Base-by-base conservation (phyloP, 2,329 filamentous ascomycete species). In the Claviceps sp. region DNA sequence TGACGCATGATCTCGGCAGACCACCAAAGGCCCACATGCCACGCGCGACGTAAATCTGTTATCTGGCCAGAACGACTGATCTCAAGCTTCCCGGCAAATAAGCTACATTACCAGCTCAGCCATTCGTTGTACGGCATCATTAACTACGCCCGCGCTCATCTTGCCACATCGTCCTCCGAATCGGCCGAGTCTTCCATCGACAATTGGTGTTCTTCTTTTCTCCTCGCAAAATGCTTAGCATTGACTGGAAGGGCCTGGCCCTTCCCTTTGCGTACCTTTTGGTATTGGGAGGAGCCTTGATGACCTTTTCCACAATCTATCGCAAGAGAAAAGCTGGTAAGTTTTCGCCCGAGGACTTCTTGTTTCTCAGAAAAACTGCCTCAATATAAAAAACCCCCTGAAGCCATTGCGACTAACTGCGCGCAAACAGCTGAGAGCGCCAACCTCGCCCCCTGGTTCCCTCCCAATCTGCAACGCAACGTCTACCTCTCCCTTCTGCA, bases 401-500 rank as follows among this genome's bases (percentile, higher is more conserved):
- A 26, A 44, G 13, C 14, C 42, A 14, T 24, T 30, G 18, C 6
- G 37, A 22, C 14, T 42, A n/a, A 43, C n/a, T 41, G 7, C 7
- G n/a, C n/a, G 43, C 43, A 16, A 36, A 48, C 58, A 89, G 86
- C 75, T 58, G 82, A 89, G 72, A 85, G 86, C 61, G 85, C 88
- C 51, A 88, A 87, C 59, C 82, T 98, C 55, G 89, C 87, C 59
- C 89, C 91, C 60, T 98, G 93, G 91, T 98, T 98, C 70, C 84
- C 85, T 24, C 79, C 85, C 50, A 90, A 98, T 67, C 75, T 94
- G 49, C 87, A 93, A 70, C 87, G 91, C 69, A 90, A 98, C 69
- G 81, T 98, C 65, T 98, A 97, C 75, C 81, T 95, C 55, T 89
- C 89, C 45, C 82, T 98, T 42, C 77, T 96, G 49, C 89, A 98